Evolutionary conservation across 306 rosid species (phyloP).

Genomic region (Trichosanthes cucumerina): DNA sequence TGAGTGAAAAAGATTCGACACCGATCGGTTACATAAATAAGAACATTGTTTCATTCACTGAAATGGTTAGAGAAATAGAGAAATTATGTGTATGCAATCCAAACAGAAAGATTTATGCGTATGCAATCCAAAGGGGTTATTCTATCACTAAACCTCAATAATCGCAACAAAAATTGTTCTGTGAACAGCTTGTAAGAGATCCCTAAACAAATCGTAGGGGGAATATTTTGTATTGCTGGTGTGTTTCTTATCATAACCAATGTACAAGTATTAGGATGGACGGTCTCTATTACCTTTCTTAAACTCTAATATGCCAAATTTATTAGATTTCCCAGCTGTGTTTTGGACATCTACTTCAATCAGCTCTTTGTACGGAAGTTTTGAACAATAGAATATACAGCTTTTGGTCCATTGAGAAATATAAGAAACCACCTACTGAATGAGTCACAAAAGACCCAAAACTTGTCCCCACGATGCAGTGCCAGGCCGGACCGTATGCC

Average conservation of each 20-base stretch:
- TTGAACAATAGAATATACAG: conserved; percentile 78
- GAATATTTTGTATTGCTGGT: not conserved
- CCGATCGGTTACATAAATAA: not conserved
- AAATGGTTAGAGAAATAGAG: not conserved
- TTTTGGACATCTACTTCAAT: not conserved
- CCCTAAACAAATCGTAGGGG: not conserved
- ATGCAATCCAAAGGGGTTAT: not conserved
- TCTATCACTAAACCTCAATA: conserved; percentile 8
- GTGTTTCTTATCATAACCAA: not conserved
- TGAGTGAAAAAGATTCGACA: not conserved
- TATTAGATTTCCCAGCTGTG: conserved; percentile 12
- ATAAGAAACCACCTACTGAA: conserved; percentile 84
- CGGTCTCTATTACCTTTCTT: conserved; percentile 1
- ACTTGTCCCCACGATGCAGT: conserved; percentile 88
- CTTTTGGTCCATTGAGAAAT: conserved; percentile 90
- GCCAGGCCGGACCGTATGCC: conserved; percentile 98
- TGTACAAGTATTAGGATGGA: conserved; percentile 9
- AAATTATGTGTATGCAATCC: not conserved
- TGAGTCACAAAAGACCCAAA: conserved; percentile 98
- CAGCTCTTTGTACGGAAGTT: conserved; percentile 46
- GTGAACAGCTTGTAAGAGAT: not conserved
- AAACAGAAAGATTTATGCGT: not conserved
- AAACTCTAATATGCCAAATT: not conserved
- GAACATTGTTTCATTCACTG: not conserved
- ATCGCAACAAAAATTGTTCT: not conserved